Conservation (phyloP, 2,329 filamentous ascomycete species). For the Zasmidium cellare region DNA sequence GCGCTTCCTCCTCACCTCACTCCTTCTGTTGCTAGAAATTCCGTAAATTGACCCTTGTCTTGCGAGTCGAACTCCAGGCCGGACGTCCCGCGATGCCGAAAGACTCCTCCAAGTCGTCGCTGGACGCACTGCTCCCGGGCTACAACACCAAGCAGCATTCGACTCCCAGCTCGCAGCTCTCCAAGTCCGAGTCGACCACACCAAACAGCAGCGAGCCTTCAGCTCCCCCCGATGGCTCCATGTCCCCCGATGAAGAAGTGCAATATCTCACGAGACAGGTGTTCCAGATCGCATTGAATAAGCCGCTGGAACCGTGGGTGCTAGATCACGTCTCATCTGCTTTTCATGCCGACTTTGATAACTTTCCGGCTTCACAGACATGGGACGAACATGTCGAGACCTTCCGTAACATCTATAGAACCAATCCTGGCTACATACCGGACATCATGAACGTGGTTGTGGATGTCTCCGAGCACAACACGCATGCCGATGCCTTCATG, state of each 20-base stretch:
- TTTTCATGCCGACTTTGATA: conserved; percentile 13
- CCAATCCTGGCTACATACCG: not conserved
- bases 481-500: conserved; percentile 10
- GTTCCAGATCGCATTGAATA: not conserved
- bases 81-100: not conserved
- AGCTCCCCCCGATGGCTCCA: not conserved
- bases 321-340: conserved; percentile 4
- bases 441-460: conserved; percentile 6
- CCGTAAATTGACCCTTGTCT: too few relatives aligned
- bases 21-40: too few relatives aligned
- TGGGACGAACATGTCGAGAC: conserved; percentile 7
- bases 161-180: not conserved
- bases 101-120: not conserved
- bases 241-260: conserved; percentile 3
- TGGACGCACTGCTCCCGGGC: not conserved
- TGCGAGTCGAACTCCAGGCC: not conserved
- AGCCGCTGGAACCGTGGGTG: conserved; percentile 3
- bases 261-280: conserved; percentile 8
- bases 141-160: not conserved
- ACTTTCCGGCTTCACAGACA: conserved; percentile 4
- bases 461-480: conserved; percentile 8
- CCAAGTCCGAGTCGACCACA: not conserved
- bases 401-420: conserved; percentile 5
- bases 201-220: not conserved
- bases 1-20: too few relatives aligned